Evolutionary conservation across 306 rosid genomes (phyloP).

Genomic region (Amphicarpaea edgeworthii): DNA sequence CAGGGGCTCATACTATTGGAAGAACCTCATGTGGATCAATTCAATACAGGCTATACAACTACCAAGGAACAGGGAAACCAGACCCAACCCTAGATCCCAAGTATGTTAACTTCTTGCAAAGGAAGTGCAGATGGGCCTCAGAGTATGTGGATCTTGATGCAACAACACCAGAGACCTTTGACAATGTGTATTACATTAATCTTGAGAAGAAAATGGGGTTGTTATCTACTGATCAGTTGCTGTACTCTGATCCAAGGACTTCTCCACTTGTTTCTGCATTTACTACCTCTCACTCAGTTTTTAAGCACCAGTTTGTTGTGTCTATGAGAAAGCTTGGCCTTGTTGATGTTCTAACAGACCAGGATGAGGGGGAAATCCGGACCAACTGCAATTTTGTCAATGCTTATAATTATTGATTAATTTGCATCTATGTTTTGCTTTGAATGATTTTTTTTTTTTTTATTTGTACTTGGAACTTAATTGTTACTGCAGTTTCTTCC

Average conservation of each 20-base stretch:
- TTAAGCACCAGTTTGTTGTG: slow-evolving; percentile 67
- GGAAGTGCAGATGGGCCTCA: slow-evolving; percentile 88
- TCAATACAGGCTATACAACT: slow-evolving; percentile 72
- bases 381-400: slow-evolving; percentile 79
- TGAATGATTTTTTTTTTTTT: not conserved
- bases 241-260: slow-evolving; percentile 74
- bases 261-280: slow-evolving; percentile 63
- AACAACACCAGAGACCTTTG: slow-evolving; percentile 65
- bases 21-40: slow-evolving; percentile 71
- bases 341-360: slow-evolving; percentile 63
- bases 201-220: slow-evolving; percentile 74
- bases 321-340: slow-evolving; percentile 86
- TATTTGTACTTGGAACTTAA: slow-evolving; percentile 24
- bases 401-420: slow-evolving; percentile 46
- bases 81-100: slow-evolving; percentile 63
- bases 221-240: slow-evolving; percentile 62
- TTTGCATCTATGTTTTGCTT: slow-evolving; percentile 18
- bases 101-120: slow-evolving; percentile 69
- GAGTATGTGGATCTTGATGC: slow-evolving; percentile 89
- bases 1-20: slow-evolving; percentile 94
- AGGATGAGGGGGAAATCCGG: slow-evolving; percentile 75
- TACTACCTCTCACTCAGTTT: slow-evolving; percentile 43
- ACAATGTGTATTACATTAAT: slow-evolving; percentile 58
- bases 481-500: slow-evolving; percentile 20
- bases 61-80: slow-evolving; percentile 60